phyloP scores from a whole-genome alignment of 805 yeast genomes.

The Saccharomycopsis sp. region DNA sequence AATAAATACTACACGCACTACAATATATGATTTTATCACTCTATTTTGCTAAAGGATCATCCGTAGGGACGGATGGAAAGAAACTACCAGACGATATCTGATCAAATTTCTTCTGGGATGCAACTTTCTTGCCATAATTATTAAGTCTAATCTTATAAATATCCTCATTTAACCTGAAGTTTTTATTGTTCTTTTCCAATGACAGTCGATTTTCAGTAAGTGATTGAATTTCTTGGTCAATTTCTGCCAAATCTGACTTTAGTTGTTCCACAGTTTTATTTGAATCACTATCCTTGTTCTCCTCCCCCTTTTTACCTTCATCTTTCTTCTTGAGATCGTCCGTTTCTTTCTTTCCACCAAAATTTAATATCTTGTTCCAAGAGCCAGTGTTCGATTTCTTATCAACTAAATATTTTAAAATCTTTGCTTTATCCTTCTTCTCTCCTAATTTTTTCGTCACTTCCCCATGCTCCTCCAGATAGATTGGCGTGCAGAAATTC shows the following conservation, averaged over 20 bases:
- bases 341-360: not conserved
- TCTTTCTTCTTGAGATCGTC: not conserved
- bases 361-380: constrained; percentile 11
- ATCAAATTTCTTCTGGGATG: constrained; percentile 10
- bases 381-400: constrained; percentile 12
- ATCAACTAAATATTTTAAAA: constrained; percentile 8
- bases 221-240: constrained; percentile 19
- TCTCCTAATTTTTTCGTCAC: constrained; percentile 1
- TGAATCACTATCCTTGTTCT: constrained; percentile 1
- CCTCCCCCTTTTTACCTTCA: not conserved
- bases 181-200: constrained; percentile 8
- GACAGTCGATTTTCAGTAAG: not conserved
- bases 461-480: constrained; percentile 9
- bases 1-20: not conserved
- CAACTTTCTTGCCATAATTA: constrained; percentile 10
- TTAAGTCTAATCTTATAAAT: constrained; percentile 16
- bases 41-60: constrained; percentile 3
- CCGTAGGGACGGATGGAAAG: constrained; percentile 18
- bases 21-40: not conserved
- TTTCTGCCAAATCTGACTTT: not conserved
- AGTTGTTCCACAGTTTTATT: constrained; percentile 11
- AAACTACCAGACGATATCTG: constrained; percentile 10
- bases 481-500: constrained; percentile 15
- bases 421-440: constrained; percentile 12
- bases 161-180: constrained; percentile 13